phyloP scores from a whole-genome alignment of 2,329 filamentous ascomycete genomes.

The Fusarium heterosporum region DNA sequence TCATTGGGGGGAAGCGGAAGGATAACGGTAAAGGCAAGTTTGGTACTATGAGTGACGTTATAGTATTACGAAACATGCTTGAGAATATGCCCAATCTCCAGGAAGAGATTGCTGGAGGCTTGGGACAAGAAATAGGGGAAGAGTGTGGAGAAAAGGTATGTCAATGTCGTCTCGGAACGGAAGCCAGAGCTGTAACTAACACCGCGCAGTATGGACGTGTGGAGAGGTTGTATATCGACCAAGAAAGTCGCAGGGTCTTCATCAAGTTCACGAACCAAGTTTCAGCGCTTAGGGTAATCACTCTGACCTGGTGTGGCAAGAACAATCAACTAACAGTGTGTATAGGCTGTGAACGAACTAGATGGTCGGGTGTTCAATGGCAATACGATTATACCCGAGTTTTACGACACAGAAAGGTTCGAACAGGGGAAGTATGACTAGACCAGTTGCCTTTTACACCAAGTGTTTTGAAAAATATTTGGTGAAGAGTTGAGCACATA shows the following conservation, averaged over 20 bases:
- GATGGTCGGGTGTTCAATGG: conserved; percentile 90
- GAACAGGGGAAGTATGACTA: conserved; percentile 70
- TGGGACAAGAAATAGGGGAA: conserved; percentile 96
- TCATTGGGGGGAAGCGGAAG: conserved; percentile 79
- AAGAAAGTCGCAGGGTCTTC: conserved; percentile 77
- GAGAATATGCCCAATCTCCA: conserved; percentile 82
- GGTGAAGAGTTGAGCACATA: not conserved
- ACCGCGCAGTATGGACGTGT: conserved; percentile 78
- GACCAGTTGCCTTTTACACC: not conserved
- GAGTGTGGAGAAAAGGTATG: conserved; percentile 84
- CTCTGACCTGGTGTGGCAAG: not conserved
- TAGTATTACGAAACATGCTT: conserved; percentile 87
- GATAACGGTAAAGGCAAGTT: conserved; percentile 62
- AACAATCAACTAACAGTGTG: conserved; percentile 12
- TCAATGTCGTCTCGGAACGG: not conserved
- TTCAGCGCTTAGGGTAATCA: conserved; percentile 82
- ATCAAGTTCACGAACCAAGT: conserved; percentile 91
- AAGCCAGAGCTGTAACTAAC: conserved; percentile 24
- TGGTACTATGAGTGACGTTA: conserved; percentile 81
- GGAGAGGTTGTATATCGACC: conserved; percentile 81
- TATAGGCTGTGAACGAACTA: conserved; percentile 86
- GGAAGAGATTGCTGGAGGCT: conserved; percentile 77
- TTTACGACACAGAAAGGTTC: conserved; percentile 86
- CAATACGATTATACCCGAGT: conserved; percentile 83
- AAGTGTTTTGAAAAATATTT: not conserved